These are phyloP conservation scores for Polychaeton citri DNA, from an alignment of 2,329 filamentous ascomycete genomes.

Conservation along the genomic window DNA sequence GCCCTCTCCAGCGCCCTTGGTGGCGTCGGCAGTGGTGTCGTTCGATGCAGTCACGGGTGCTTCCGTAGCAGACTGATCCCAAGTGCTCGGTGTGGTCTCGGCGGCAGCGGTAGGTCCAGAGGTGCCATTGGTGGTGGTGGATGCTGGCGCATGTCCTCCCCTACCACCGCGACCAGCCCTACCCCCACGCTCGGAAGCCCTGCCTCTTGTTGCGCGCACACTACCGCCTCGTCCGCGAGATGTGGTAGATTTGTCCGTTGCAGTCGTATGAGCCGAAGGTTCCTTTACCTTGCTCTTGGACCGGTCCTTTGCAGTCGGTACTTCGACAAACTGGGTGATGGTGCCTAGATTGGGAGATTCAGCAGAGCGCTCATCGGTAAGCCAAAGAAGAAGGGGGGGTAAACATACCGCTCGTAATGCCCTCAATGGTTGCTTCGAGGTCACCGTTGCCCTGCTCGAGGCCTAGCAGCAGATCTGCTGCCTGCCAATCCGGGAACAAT, in stretches of 20 bases:
- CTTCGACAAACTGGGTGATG: slow-evolving; percentile 73
- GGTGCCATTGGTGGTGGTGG: slow-evolving; percentile 43
- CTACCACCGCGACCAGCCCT: slow-evolving; percentile 44
- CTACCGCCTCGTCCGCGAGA: slow-evolving; percentile 32
- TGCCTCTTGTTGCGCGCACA: slow-evolving; percentile 45
- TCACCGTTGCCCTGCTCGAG: slow-evolving; percentile 75
- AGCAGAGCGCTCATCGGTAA: too few species aligned
- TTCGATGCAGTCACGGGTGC: slow-evolving; percentile 10
- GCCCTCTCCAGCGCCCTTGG: slow-evolving; percentile 9
- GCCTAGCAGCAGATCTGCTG: slow-evolving; percentile 86
- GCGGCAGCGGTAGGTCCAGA: slow-evolving; percentile 32
- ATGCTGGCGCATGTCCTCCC: slow-evolving; percentile 38
- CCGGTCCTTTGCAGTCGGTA: slow-evolving; percentile 65
- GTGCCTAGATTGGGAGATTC: slow-evolving; percentile 42
- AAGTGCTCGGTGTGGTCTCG: slow-evolving; percentile 44
- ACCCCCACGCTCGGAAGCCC: slow-evolving; percentile 45
- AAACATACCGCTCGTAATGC: slow-evolving; percentile 62
- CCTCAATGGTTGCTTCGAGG: slow-evolving; percentile 58
- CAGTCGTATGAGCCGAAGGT: slow-evolving; percentile 36
- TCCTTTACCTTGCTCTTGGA: slow-evolving; percentile 62
- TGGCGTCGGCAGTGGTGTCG: slow-evolving; percentile 10
- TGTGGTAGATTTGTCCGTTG: slow-evolving; percentile 33
- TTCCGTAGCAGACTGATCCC: slow-evolving; percentile 36
- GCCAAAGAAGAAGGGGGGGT: too few species aligned
- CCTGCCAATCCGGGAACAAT: slow-evolving; percentile 90